Evolutionary conservation across 1,284 basidiomycete species (phyloP).

Genomic region (Coriolopsis trogii): DNA sequence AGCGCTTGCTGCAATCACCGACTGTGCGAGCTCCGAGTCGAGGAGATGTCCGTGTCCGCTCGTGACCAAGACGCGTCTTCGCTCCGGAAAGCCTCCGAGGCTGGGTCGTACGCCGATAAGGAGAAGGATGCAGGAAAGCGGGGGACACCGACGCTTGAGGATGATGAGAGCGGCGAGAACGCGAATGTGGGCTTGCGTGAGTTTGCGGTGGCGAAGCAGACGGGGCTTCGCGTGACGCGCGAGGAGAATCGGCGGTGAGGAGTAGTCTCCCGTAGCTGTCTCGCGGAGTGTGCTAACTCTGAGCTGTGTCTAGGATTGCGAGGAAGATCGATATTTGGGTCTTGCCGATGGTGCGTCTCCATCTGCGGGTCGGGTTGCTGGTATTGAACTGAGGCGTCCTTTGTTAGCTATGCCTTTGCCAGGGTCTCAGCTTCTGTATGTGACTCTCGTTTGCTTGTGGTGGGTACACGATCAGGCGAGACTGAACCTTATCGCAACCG

Average conservation of each 20-base stretch:
- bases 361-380: not conserved
- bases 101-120: constrained; percentile 6
- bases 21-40: too few relatives aligned
- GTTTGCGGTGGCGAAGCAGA: constrained; percentile 22
- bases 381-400: not conserved
- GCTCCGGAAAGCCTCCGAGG: constrained; percentile 8
- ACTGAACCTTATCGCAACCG: not conserved
- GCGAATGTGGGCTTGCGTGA: constrained; percentile 21
- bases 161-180: constrained; percentile 10
- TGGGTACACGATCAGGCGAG: not conserved
- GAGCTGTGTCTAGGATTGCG: constrained; percentile 13
- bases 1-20: not conserved
- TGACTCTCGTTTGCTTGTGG: not conserved
- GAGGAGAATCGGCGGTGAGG: constrained; percentile 17
- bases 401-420: constrained; percentile 21
- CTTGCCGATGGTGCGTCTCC: constrained; percentile 17
- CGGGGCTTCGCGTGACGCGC: constrained; percentile 16
- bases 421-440: constrained; percentile 24
- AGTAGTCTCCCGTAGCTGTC: too few relatives aligned
- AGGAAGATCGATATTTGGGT: not conserved
- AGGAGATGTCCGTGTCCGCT: too few relatives aligned
- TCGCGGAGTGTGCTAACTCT: not conserved
- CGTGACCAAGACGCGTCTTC: not conserved
- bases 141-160: not conserved
- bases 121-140: constrained; percentile 3